Evolutionary conservation across 768 basidiomycete genomes (phyloP).

Genomic region (Strobilomyces echinocephalus): DNA sequence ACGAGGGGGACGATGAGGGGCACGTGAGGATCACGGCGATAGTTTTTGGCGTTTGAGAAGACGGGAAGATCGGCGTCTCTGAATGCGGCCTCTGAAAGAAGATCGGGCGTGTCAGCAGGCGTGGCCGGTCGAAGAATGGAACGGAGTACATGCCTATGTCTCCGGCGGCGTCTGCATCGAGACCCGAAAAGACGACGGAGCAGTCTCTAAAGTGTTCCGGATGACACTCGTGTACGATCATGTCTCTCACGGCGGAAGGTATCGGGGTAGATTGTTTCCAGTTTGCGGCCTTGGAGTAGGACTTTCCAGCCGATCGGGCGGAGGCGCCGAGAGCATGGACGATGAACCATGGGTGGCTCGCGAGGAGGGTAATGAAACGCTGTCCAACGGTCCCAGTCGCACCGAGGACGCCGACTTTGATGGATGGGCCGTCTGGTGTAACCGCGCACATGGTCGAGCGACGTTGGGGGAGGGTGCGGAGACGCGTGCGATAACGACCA

Average conservation of each 20-base stretch:
- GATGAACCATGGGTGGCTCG: constrained; percentile 85
- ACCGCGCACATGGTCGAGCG: constrained; percentile 18
- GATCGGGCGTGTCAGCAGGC: background rate
- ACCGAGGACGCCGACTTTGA: constrained; percentile 73
- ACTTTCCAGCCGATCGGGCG: constrained; percentile 77
- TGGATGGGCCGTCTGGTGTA: constrained; percentile 13
- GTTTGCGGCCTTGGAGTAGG: constrained; percentile 63
- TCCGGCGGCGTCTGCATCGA: constrained; percentile 92
- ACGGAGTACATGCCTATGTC: constrained; percentile 67
- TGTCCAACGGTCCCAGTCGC: constrained; percentile 96
- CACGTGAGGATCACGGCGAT: constrained; percentile 84
- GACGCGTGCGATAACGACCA: background rate
- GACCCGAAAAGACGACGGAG: constrained; percentile 87
- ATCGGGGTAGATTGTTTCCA: constrained; percentile 89
- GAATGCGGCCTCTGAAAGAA: constrained; percentile 63
- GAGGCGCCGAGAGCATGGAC: constrained; percentile 89
- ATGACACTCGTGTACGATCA: constrained; percentile 67
- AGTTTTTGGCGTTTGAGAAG: constrained; percentile 98
- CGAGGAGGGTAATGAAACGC: constrained; percentile 85
- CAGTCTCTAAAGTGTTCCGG: constrained; percentile 78
- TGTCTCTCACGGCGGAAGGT: constrained; percentile 53
- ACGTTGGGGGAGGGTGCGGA: background rate
- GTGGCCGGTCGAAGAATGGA: background rate
- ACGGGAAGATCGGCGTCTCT: constrained; percentile 83
- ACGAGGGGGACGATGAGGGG: constrained; percentile 97